These are phyloP conservation scores for Neoboletus subvelutipes DNA, from an alignment of 768 basidiomycete genomes.

Conservation along the genomic window DNA sequence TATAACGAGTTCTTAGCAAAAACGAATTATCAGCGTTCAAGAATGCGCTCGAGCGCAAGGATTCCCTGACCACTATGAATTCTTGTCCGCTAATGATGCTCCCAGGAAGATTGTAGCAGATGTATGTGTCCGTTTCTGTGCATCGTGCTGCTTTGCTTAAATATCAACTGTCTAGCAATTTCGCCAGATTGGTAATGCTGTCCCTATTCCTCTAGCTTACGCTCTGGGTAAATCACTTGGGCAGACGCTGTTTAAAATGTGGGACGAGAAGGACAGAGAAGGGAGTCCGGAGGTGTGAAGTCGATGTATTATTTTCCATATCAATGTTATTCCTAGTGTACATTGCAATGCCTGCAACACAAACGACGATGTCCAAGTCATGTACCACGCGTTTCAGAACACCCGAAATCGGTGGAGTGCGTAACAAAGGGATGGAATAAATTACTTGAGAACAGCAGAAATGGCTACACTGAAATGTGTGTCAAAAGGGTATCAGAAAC, in stretches of 20 bases:
- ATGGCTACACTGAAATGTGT: not conserved
- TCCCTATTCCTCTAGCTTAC: conserved; percentile 66
- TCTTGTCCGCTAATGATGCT: conserved; percentile 46
- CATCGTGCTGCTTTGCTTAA: conserved; percentile 1
- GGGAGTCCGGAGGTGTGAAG: conserved; percentile 43
- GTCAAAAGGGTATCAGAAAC: conserved; percentile 21
- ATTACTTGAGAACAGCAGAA: conserved; percentile 4
- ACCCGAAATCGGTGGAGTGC: not conserved
- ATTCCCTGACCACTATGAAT: conserved; percentile 70
- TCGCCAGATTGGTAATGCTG: conserved; percentile 78
- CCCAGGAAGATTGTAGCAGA: conserved; percentile 43
- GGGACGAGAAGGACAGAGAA: conserved; percentile 44
- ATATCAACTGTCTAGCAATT: conserved; percentile 50
- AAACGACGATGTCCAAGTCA: not conserved
- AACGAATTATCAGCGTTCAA: conserved; percentile 61
- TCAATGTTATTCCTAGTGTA: conserved; percentile 5
- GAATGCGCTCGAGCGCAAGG: conserved; percentile 78
- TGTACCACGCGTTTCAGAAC: conserved; percentile 1
- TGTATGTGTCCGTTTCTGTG: conserved; percentile 39
- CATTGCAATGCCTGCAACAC: not conserved
- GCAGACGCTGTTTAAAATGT: conserved; percentile 44
- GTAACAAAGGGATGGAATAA: conserved; percentile 12
- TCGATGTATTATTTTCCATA: not conserved
- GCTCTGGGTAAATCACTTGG: conserved; percentile 54
- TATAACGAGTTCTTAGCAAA: conserved; percentile 50